phyloP scores from a whole-genome alignment of 805 yeast species.

The Ogataea angusta region DNA sequence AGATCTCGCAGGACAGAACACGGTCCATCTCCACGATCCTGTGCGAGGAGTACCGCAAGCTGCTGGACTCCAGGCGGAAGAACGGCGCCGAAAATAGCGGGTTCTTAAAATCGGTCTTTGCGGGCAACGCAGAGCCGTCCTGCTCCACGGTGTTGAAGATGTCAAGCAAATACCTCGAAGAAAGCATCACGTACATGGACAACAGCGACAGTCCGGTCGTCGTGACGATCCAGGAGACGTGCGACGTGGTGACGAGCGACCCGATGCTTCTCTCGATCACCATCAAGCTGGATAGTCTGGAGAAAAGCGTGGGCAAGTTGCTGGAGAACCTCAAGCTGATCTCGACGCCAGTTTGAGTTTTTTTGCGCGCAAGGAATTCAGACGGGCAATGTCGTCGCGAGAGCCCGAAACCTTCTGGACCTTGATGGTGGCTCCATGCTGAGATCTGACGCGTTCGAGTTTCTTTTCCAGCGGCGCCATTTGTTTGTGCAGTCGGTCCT shows the following conservation, averaged over 20 bases:
- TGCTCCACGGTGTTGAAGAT: constrained; percentile 34
- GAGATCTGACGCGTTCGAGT: constrained; percentile 40
- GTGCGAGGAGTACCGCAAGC: constrained; percentile 37
- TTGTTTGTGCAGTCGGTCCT: constrained; percentile 33
- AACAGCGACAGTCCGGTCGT: constrained; percentile 38
- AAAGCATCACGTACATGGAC: constrained; percentile 57
- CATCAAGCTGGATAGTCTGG: constrained; percentile 61
- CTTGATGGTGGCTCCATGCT: constrained; percentile 38
- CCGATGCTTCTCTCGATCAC: constrained; percentile 61
- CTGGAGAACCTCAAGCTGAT: constrained; percentile 21
- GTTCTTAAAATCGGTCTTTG: constrained; percentile 26
- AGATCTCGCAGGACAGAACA: constrained; percentile 45
- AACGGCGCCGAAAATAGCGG: constrained; percentile 6
- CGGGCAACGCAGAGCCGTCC: constrained; percentile 27
- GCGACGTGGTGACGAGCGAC: constrained; percentile 63
- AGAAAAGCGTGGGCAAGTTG: constrained; percentile 41
- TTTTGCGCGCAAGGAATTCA: constrained; percentile 19
- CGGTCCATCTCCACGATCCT: constrained; percentile 39
- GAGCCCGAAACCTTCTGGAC: constrained; percentile 25
- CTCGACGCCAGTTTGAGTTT: constrained; percentile 13
- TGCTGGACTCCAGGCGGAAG: constrained; percentile 24
- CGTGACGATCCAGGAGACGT: constrained; percentile 57
- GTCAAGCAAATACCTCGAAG: constrained; percentile 53
- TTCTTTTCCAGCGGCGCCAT: constrained; percentile 15
- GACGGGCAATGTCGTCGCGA: constrained; percentile 23